Evolutionary conservation across 192 early-diverging fungal genomes (phyloP).

Genomic region (Funneliformis geosporum): DNA sequence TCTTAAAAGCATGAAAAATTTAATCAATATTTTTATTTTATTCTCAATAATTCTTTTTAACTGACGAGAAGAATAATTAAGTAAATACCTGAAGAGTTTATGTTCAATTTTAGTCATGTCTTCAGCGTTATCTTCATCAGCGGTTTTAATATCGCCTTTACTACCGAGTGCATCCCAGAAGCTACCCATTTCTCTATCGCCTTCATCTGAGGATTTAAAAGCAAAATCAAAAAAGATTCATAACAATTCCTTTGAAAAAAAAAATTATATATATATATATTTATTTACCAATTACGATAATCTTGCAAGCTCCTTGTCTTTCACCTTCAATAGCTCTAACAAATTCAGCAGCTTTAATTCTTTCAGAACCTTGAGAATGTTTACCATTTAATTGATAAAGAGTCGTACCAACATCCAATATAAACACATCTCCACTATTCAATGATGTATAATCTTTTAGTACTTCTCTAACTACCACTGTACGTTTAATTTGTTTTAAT

Average conservation of each 20-base stretch:
- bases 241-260: neutral
- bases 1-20: constrained; percentile 14
- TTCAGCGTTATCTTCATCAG: constrained; percentile 43
- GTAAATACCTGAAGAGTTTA: constrained; percentile 50
- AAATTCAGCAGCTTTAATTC: constrained; percentile 69
- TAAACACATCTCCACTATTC: constrained; percentile 75
- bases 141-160: constrained; percentile 57
- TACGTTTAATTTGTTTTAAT: constrained; percentile 50
- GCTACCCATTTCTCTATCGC: constrained; percentile 50
- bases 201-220: constrained; percentile 53
- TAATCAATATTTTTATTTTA: neutral
- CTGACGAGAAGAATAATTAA: constrained; percentile 36
- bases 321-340: constrained; percentile 60
- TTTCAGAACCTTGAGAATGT: constrained; percentile 63
- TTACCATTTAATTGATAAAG: constrained; percentile 74
- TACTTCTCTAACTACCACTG: constrained; percentile 66
- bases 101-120: constrained; percentile 44
- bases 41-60: constrained; percentile 22
- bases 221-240: neutral
- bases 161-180: constrained; percentile 71
- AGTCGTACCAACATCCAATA: constrained; percentile 67
- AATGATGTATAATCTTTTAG: constrained; percentile 50
- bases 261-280: neutral
- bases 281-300: constrained; percentile 66
- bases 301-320: constrained; percentile 56